These are phyloP conservation scores for Saturnispora diversa DNA, from an alignment of 805 yeast species.

Conservation along the genomic window DNA sequence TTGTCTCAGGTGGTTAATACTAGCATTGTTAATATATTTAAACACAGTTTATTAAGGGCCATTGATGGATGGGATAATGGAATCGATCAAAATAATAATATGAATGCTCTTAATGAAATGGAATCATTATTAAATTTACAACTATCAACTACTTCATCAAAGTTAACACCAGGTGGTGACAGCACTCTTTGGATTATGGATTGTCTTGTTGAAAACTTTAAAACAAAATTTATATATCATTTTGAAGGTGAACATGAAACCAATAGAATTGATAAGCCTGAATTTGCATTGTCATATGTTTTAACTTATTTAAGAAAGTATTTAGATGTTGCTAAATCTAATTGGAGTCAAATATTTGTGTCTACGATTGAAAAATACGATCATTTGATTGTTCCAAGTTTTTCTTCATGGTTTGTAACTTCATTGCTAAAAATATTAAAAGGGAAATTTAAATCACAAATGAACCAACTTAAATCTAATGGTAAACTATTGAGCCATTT, in stretches of 20 bases:
- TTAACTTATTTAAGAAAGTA: conserved; percentile 33
- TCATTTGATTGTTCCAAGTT: conserved; percentile 14
- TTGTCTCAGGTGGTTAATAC: too few relatives aligned
- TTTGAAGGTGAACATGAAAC: conserved; percentile 52
- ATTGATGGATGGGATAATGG: conserved; percentile 11
- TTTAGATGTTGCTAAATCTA: conserved; percentile 23
- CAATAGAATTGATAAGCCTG: conserved; percentile 59
- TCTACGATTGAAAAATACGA: conserved; percentile 18
- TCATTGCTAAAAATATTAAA: conserved; percentile 41
- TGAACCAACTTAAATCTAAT: conserved; percentile 18
- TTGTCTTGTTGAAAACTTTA: conserved; percentile 38
- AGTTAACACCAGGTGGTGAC: conserved; percentile 32
- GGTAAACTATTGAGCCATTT: conserved; percentile 51
- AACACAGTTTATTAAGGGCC: too few relatives aligned
- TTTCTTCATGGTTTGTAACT: conserved; percentile 35
- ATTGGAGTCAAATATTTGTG: neutral
- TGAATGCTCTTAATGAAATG: too few relatives aligned
- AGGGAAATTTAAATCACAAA: conserved; percentile 31
- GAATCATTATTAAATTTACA: conserved; percentile 26
- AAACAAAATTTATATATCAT: conserved; percentile 49
- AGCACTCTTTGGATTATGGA: conserved; percentile 44
- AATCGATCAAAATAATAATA: neutral
- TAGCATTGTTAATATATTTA: too few relatives aligned
- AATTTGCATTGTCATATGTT: conserved; percentile 54
- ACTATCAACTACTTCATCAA: conserved; percentile 17